Evolutionary conservation across 129 eudicot genomes (phyloP), one percentile per base, ranked within the genome.

Genomic region (Flaveria bidentis): DNA sequence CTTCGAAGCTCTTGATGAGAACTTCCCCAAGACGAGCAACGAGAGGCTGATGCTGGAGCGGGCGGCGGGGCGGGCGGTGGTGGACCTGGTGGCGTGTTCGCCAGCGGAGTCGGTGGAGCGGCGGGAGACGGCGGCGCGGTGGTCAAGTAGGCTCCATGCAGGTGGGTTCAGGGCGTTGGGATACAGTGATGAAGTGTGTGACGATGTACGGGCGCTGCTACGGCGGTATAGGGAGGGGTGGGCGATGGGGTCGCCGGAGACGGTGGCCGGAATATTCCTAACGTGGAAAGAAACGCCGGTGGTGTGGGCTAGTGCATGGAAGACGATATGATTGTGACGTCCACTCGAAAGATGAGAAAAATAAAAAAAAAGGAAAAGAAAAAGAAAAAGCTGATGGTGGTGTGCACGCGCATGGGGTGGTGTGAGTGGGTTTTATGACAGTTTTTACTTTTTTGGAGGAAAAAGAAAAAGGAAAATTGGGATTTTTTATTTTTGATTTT

Each of bases 301-400:
- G 87, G 96, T 95, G 81, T 95, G 99, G 99, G 96, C 99, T 10
- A 88, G 97, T 82, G 97, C 97, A 78, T 95, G 99, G 99, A 89
- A 78, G 83, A 90, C 92, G 84, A 60, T 80, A 22, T 94, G 82
- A 84, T 81, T 44, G 78, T 51, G 80, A 78, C 86, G 75, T 62
- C 73, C 86, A 79, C 86, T 64, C 22, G 42, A 77, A 82, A 51
- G 14, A 45, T 33, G 22, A 9, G 5, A 51, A 82, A 72, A 52
- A n/a, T 36, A 63, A 53, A 79, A 78, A 45, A 61, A 26, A 55
- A 77, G n/a, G 53, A 63, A 47, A 52, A 25, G 79, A n/a, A 61
- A 76, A 42, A 77, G 73, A 14, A 66, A 78, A 76, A 65, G 72
- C 65, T 82, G 79, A 74, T 65, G 80, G 68, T 56, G 83, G 6